Evolutionary conservation across 495 filamentous ascomycete species (phyloP), one percentile per base, ranked within the genome.

Genomic region (Penicillium waksmanii): DNA sequence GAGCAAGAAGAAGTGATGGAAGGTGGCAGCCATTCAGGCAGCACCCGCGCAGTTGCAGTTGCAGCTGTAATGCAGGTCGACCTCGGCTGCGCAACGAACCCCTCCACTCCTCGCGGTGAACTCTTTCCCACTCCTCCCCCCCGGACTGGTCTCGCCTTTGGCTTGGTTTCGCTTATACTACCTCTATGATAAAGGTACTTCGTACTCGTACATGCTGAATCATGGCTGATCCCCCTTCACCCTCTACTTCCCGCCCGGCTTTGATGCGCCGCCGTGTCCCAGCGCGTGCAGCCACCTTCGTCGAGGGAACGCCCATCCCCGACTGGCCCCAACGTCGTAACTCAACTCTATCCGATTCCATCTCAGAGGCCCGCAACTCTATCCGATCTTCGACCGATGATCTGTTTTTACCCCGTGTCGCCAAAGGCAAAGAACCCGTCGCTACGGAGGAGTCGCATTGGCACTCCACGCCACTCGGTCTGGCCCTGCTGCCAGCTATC

Each of bases 401-500:
- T 57, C 70, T 96, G 17, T 76, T 94, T 21, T 83, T 92, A 15
- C 89, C 92, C 0, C 82, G 85, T 27, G 73, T 57, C 34, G 62
- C 47, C 49, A 61, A 60, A 58, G 55, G 48, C 5, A 55, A 38
- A 64, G 66, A 70, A 35, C 65, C 68, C 36, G 12, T 61, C 15
- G 48, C 65, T 33, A 61, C 66, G 13, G 86, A 88, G 36, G 77
- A 83, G 51, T 87, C 87, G 15, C 74, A 83, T 66, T 95, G 90
- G 86, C 85, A 94, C 62, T 90, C 85, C 0, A 75, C 89, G 2
- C 93, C 96, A 0, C 78, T 98, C 38, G 85, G 84, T 0, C 86
- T 97, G 62, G 93, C 91, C 2, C 77, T 97, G 38, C 72, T 98
- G 38, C 95, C 95, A 1, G 92, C 93, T 0, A 61, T 96, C 15